Percentiles rank a stretch among this genome's conserved stretches.
phyloP scores from a whole-genome alignment of 768 basidiomycete species.

The Mycena kentingensis region DNA sequence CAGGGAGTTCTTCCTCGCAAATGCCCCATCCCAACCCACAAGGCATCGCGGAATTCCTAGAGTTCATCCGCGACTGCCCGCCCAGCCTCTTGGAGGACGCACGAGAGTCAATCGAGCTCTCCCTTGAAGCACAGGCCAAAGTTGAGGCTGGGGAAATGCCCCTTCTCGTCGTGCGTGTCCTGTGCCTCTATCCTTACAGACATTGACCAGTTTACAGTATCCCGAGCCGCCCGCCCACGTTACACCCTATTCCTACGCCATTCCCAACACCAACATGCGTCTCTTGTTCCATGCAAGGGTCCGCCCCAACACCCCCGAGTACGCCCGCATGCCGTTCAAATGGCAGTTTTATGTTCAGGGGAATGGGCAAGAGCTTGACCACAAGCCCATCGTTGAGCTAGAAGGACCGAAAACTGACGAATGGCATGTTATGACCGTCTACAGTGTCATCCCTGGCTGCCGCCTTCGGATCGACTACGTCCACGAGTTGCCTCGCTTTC shows the following conservation, averaged over 20 bases:
- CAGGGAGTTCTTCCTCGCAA: too few relatives aligned
- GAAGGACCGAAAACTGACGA: not conserved
- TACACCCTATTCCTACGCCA: not conserved
- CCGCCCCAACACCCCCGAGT: not conserved
- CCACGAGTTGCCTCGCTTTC: not conserved
- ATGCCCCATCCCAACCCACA: too few relatives aligned
- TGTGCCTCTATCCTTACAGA: not conserved
- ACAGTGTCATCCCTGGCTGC: not conserved
- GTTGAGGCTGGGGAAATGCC: too few relatives aligned
- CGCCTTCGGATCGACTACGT: not conserved
- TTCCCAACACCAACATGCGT: not conserved
- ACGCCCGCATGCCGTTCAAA: not conserved
- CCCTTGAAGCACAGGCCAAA: too few relatives aligned
- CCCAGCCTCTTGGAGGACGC: too few relatives aligned
- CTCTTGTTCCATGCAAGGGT: not conserved
- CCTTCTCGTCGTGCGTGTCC: not conserved
- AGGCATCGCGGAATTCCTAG: too few relatives aligned
- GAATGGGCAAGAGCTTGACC: not conserved
- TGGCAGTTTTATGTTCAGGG: not conserved
- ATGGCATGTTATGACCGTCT: not conserved
- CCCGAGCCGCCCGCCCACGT: not conserved
- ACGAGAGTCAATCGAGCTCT: too few relatives aligned
- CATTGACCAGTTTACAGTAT: not conserved
- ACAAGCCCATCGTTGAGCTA: not conserved
- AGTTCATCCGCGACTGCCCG: too few relatives aligned